Conservation (phyloP, 2,329 filamentous ascomycete genomes). For the Fusarium graminum region DNA sequence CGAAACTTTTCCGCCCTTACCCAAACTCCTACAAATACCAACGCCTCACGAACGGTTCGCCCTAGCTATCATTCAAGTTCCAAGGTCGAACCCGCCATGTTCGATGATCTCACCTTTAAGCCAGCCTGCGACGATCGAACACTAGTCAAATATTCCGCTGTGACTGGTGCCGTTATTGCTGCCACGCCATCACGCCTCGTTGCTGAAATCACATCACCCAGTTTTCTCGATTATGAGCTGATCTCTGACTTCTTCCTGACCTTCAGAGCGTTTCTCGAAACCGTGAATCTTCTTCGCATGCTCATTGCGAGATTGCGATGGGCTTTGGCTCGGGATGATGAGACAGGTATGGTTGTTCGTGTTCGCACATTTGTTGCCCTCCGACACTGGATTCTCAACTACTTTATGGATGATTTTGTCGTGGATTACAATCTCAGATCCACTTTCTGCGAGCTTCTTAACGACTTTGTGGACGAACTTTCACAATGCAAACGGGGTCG, state of each 20-base stretch:
- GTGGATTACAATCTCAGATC: conserved; percentile 78
- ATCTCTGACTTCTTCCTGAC: conserved; percentile 98
- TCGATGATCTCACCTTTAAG: conserved; percentile 82
- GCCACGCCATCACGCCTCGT: conserved; percentile 92
- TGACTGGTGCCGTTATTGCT: conserved; percentile 81
- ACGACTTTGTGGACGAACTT: conserved; percentile 72
- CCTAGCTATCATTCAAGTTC: conserved; percentile 63
- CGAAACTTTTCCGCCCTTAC: conserved; percentile 40
- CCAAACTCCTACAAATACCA: conserved; percentile 54
- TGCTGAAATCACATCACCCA: conserved; percentile 95
- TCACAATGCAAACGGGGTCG: conserved; percentile 58
- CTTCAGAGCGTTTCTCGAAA: conserved; percentile 86
- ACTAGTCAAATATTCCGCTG: conserved; percentile 83
- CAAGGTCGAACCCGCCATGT: conserved; percentile 79
- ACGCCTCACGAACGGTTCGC: conserved; percentile 58
- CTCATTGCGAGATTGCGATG: conserved; percentile 87
- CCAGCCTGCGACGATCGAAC: conserved; percentile 82
- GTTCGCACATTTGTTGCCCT: conserved; percentile 96
- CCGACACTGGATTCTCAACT: conserved; percentile 97
- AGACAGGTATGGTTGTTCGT: conserved; percentile 91
- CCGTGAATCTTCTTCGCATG: conserved; percentile 82
- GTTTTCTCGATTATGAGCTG: conserved; percentile 95
- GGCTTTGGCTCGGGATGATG: conserved; percentile 84
- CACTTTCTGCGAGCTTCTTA: conserved; percentile 85
- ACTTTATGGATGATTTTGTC: conserved; percentile 95